Evolutionary conservation across 169 alveolate genomes (phyloP), one percentile per base, ranked within the genome.

Genomic region (Miamiensis avidus): DNA sequence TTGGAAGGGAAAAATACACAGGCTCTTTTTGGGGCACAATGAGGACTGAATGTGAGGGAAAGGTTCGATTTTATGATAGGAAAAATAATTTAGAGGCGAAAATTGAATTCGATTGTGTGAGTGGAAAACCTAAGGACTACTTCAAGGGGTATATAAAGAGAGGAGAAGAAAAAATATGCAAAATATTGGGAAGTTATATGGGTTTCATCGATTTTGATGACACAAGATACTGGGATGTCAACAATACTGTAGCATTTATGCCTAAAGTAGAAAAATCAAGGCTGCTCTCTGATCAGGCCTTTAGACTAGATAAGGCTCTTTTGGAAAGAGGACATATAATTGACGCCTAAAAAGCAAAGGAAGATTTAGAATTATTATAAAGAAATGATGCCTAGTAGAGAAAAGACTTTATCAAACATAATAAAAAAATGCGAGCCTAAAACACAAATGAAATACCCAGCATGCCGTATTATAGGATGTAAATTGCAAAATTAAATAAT

Each of bases 151-250:
- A 72, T 31, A 93, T 96, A 34, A 77, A 84, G 72, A 88, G 87
- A 49, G 83, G 84, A 78, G 94, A 90, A 25, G 86, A 86, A 1
- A 87, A 86, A 29, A 86, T 92, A 29, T 85, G 91, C 75, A 91
- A 86, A 78, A 83, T 93, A 49, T 83, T 76, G 31, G 98, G 98
- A 6, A 90, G 92, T 81, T 96, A 91, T 82, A 82, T 91, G 84
- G 96, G 97, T n/a, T 94, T 86, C 85, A 86, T 94, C 33, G 97
- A 94, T 64, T 93, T 96, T 84, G 97, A 89, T 82, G 95, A 91
- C 65, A 82, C 79, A 16, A 88, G 97, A 72, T 96, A 94, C 88
- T 94, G 96, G 97, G 97, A 96, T 87, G 86, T 88, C 30, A 90
- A 96, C 78, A 76, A 86, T 31, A 29, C 77, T n/a, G 78, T 82